These are phyloP conservation scores for Trichoderma sp. DNA, from an alignment of 2,329 filamentous ascomycete genomes.

Conservation along the genomic window DNA sequence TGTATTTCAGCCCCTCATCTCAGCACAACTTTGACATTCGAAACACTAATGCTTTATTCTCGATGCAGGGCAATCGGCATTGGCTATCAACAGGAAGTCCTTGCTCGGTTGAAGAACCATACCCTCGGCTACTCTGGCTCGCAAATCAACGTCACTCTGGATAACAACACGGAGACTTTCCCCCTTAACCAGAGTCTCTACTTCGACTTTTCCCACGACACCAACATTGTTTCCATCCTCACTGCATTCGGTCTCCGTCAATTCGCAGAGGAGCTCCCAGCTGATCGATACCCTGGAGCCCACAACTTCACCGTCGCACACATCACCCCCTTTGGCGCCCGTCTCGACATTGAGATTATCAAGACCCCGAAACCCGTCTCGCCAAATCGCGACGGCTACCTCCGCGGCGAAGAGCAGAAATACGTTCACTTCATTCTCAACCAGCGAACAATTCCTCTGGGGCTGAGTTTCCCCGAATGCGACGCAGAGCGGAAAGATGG, in stretches of 20 bases:
- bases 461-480: conserved; percentile 65
- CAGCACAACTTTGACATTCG: background rate
- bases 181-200: conserved; percentile 73
- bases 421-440: conserved; percentile 77
- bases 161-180: conserved; percentile 68
- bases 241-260: conserved; percentile 73
- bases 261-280: conserved; percentile 62
- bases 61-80: conserved; percentile 63
- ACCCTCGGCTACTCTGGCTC: conserved; percentile 59
- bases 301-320: conserved; percentile 68
- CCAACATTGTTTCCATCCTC: conserved; percentile 69
- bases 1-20: conserved; percentile 26
- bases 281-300: conserved; percentile 53
- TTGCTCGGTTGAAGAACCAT: conserved; percentile 70
- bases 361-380: conserved; percentile 63
- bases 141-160: conserved; percentile 69
- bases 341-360: conserved; percentile 75
- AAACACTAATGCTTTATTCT: background rate
- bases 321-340: conserved; percentile 70
- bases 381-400: conserved; percentile 56
- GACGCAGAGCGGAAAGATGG: conserved; percentile 65
- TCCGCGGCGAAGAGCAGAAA: conserved; percentile 55
- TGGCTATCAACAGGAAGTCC: conserved; percentile 71
- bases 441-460: conserved; percentile 71
- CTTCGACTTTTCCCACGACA: conserved; percentile 78